Evolutionary conservation across 2,329 filamentous ascomycete species (phyloP), one percentile per base, ranked within the genome.

Genomic region (Hysterium pulicare): DNA sequence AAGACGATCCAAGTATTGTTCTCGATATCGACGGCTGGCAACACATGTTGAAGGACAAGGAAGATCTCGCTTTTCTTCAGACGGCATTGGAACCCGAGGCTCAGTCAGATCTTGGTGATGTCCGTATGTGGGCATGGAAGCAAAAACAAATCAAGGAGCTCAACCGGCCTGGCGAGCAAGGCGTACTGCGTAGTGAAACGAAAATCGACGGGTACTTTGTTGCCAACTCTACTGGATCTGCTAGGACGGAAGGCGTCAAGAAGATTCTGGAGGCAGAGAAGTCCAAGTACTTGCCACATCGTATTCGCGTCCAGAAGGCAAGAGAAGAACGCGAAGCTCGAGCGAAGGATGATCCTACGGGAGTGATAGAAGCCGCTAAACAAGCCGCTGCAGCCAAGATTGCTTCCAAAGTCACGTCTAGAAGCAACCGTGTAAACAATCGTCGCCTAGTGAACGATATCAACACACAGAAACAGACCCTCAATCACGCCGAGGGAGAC

Each of bases 181-280:
- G 81, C 6, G 69, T 75, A n/a, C 71, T 75, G 17, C 72, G 71
- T 34, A 68, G 70, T 16, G 70, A 73, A 46, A 73, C 77, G 20
- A 73, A 72, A 50, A 83, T 85, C 44, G 69, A 77, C 49, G 82
- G 81, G 30, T 84, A 85, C 59, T 97, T 96, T 60, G 87, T 96
- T 31, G 82, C 87, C 0, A 98, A 96, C 53, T 48, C 77, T 0
- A 89, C 89, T 8, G 93, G 93, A 24, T 87, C 83, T 54, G 93
- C 93, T 43, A 82, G 93, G 43, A 96, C 93, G 0, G 90, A 98
- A 70, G 90, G 90, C 21, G 83, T 90, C 58, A 91, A 94, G 73
- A 95, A 91, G 74, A 97, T 98, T 43, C 78, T 95, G 48, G 94
- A 98, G 65, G 88, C 89, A 0, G 93, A 98, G 66, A 98, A 98